Evolutionary conservation across 75 land plant species (phyloP), one percentile per base, ranked within the genome.

Genomic region (Pinus albicaulis): DNA sequence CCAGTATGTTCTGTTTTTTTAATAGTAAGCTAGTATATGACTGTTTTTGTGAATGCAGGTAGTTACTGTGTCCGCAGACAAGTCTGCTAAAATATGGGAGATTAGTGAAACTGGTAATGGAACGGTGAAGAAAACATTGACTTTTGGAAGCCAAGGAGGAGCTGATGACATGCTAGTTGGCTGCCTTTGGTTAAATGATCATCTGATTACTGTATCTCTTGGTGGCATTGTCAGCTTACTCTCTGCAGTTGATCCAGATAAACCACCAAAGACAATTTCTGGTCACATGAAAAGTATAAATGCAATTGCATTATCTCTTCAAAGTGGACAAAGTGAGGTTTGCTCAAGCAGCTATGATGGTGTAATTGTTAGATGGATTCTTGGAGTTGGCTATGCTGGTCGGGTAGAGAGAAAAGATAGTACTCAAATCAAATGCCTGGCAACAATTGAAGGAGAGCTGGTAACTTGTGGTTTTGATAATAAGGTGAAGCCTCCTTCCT

Each of bases 31-130:
- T 68, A 38, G 53, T 68, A 17, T 38, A 44, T 41, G 71, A 68
- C 64, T 11, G 16, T 62, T 48, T 57, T 59, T 16, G 34, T 17
- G 3, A 70, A 34, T 74, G 56, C 78, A 96, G 99, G 93, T 97
- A 36, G 76, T 97, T 34, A 97, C 99, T 19, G 98, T 91, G 20
- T 97, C 99, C 78, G 99, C 99, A 74, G 99, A 97, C 80, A 97
- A 97, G 76, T 76, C 95, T 80, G 99, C 98, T 58, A 97, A 92
- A 79, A 59, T 97, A 60, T 97, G 99, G 99, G 95, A 91, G n/a
- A 92, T 97, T 24, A 57, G 83, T 76, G 92, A 86, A 56, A 89
- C 86, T 81, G 95, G 93, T 19, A 89, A 72, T 76, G 98, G 95
- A 59, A 89, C 77, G 55, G 86, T 92, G 72, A 84, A 73, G 8